phyloP scores from a whole-genome alignment of 371 early-diverging fungal genomes.

The Sporodiniella umbellata region DNA sequence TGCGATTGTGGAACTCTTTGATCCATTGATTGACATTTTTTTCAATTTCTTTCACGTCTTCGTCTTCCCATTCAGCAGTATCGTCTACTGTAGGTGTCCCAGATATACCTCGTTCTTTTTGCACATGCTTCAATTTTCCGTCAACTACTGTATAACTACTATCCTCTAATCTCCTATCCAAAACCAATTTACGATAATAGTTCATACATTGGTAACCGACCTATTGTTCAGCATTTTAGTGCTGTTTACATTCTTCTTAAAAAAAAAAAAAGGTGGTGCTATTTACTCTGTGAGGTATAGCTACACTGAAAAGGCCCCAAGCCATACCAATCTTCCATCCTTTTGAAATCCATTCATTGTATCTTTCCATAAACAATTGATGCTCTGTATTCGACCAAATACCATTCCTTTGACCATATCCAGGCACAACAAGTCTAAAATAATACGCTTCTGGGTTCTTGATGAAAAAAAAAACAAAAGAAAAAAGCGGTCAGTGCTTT shows the following conservation, averaged over 20 bases:
- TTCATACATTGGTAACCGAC: conserved; percentile 68
- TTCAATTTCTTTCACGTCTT: conserved; percentile 50
- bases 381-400: conserved; percentile 47
- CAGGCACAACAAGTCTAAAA: conserved; percentile 69
- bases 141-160: conserved; percentile 48
- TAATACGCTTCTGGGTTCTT: conserved; percentile 63
- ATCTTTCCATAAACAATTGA: conserved; percentile 50
- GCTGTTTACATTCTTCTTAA: background rate
- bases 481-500: no score
- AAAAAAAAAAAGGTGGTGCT: background rate
- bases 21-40: conserved; percentile 52
- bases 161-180: conserved; percentile 43
- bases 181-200: conserved; percentile 54
- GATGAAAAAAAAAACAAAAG: background rate
- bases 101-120: conserved; percentile 30
- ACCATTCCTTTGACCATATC: conserved; percentile 58
- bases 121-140: conserved; percentile 52
- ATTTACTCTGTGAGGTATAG: conserved; percentile 51
- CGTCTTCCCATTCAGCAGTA: conserved; percentile 52
- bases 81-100: background rate
- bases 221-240: conserved; percentile 3
- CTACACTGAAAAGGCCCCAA: conserved; percentile 61
- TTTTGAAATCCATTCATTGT: conserved; percentile 49
- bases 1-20: conserved; percentile 47
- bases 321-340: conserved; percentile 53